Conservation (phyloP, 805 yeast species). For the Candida arabinofermentans region DNA sequence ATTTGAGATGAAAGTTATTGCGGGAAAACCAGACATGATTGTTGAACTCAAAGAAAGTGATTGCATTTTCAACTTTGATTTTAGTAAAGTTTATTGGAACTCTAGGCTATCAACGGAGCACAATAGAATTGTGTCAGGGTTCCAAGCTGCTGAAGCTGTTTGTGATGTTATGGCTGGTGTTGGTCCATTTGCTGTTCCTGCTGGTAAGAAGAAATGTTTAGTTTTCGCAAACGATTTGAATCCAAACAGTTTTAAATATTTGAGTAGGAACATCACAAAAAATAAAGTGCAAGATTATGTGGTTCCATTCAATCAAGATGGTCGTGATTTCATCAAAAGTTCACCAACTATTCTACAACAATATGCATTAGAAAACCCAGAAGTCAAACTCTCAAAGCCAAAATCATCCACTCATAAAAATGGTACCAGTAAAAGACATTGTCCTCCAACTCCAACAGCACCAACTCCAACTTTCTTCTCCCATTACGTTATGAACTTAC, state of each 20-base stretch:
- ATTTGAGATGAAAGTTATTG: conserved; percentile 88
- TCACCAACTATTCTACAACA: conserved; percentile 51
- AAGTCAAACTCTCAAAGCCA: conserved; percentile 23
- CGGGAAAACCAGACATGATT: conserved; percentile 70
- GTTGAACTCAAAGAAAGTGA: conserved; percentile 88
- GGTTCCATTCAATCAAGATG: conserved; percentile 68
- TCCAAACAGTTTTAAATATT: conserved; percentile 75
- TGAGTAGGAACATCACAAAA: conserved; percentile 55
- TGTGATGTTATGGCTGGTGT: conserved; percentile 98
- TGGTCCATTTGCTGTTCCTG: conserved; percentile 97
- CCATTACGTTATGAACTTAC: conserved; percentile 93
- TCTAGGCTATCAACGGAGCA: conserved; percentile 93
- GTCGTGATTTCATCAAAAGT: conserved; percentile 68
- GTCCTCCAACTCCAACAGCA: conserved; percentile 42
- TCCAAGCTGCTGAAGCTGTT: conserved; percentile 67
- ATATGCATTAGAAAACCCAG: conserved; percentile 41
- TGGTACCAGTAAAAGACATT: conserved; percentile 19
- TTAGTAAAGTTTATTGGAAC: conserved; percentile 95
- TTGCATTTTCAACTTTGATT: conserved; percentile 83
- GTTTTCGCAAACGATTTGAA: conserved; percentile 92
- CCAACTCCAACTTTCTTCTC: conserved; percentile 51
- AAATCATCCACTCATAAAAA: conserved; percentile 5
- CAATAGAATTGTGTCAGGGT: conserved; percentile 61
- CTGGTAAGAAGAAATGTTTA: conserved; percentile 75
- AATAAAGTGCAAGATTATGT: conserved; percentile 66